These are phyloP conservation scores for Geotrichum aggregatum DNA, from an alignment of 1,139 yeast species.

Conservation along the genomic window DNA sequence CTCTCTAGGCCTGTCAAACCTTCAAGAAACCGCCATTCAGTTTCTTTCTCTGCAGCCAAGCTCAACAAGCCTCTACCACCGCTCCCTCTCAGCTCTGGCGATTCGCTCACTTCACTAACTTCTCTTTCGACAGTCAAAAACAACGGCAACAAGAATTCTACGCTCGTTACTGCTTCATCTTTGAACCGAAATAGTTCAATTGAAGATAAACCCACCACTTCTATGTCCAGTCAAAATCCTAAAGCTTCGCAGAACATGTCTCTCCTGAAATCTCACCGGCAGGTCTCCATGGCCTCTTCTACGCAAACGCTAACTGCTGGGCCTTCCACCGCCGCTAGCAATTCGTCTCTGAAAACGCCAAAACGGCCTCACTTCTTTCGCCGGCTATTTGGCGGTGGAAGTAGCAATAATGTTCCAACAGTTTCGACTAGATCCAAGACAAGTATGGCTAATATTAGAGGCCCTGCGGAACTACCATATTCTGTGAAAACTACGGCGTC, in stretches of 20 bases:
- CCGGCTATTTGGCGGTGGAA: slow-evolving; percentile 20
- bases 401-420: slow-evolving; percentile 2
- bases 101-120: not conserved
- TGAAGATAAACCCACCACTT: no score
- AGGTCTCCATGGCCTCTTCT: slow-evolving; percentile 2
- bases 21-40: not conserved
- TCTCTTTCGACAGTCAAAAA: not conserved
- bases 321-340: slow-evolving; percentile 10
- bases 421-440: not conserved
- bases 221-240: no score
- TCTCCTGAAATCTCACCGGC: slow-evolving; percentile 10
- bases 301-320: not conserved
- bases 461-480: not conserved
- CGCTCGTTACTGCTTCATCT: not conserved
- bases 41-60: not conserved
- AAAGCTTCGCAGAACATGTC: slow-evolving; percentile 2
- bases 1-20: not conserved
- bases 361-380: slow-evolving; percentile 21
- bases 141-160: not conserved
- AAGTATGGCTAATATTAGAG: not conserved
- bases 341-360: slow-evolving; percentile 13
- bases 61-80: slow-evolving; percentile 3
- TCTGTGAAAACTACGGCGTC: not conserved
- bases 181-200: no score
- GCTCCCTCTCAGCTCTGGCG: not conserved